These are phyloP conservation scores for Aeschynomene evenia DNA, from an alignment of 306 rosid genomes.

Conservation along the genomic window DNA sequence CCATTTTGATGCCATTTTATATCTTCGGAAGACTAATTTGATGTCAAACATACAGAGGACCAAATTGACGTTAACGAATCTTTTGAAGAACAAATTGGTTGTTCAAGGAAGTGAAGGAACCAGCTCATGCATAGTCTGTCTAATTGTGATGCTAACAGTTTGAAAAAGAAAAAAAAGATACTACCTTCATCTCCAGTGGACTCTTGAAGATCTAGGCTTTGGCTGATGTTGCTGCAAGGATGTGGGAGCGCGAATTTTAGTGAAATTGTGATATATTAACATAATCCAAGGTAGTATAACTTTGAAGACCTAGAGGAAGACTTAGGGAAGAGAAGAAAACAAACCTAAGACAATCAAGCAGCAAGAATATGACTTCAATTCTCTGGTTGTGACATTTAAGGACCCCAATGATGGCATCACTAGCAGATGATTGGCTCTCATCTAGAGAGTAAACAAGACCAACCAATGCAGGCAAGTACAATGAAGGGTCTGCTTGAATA, in stretches of 20 bases:
- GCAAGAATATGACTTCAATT: constrained; percentile 58
- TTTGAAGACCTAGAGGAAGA: constrained; percentile 8
- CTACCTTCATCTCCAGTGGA: constrained; percentile 42
- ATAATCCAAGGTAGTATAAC: constrained; percentile 18
- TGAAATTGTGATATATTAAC: constrained; percentile 8
- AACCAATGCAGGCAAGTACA: constrained; percentile 65
- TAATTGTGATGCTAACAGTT: constrained; percentile 12
- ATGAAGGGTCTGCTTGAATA: constrained; percentile 70
- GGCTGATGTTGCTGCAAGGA: constrained; percentile 59
- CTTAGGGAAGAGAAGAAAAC: constrained; percentile 20
- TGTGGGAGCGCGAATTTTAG: constrained; percentile 22
- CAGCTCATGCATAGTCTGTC: constrained; percentile 11
- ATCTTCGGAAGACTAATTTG: neutral
- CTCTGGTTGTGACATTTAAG: constrained; percentile 68
- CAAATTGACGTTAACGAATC: neutral
- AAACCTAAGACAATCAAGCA: constrained; percentile 86
- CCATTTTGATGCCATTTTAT: neutral
- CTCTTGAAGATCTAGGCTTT: constrained; percentile 42
- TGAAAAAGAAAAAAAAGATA: constrained; percentile 23
- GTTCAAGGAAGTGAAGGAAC: constrained; percentile 9
- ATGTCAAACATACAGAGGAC: neutral
- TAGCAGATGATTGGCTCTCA: constrained; percentile 60
- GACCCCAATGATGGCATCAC: constrained; percentile 54
- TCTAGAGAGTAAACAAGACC: constrained; percentile 54
- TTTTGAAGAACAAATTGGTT: neutral